A percentile compares a stretch with the other conserved stretches of the same genome.
phyloP scores from a whole-genome alignment of 2,329 filamentous ascomycete genomes.

The Venturia aucupariae region DNA sequence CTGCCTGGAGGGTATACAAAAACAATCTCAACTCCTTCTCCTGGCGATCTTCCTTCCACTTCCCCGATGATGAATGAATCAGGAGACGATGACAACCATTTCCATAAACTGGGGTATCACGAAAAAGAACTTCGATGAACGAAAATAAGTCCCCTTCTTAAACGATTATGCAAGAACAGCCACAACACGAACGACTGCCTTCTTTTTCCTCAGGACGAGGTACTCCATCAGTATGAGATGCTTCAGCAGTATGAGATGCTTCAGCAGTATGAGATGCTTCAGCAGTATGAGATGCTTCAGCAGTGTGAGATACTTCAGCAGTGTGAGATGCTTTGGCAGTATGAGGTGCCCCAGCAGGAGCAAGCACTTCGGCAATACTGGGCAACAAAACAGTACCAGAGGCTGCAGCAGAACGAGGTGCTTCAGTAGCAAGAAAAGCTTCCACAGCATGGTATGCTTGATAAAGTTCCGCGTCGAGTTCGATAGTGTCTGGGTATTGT shows the following conservation, averaged over 20 bases:
- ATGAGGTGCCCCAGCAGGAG: too few relatives aligned
- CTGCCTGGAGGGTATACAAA: conserved; percentile 8
- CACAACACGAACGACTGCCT: neutral
- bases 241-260: neutral
- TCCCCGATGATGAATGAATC: neutral
- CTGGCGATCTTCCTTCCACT: neutral
- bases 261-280: too few relatives aligned
- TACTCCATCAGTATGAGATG: neutral
- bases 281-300: neutral
- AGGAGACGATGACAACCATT: neutral
- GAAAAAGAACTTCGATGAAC: neutral
- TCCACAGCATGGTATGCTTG: neutral
- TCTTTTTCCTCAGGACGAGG: neutral
- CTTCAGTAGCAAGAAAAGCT: neutral
- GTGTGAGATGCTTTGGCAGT: too few relatives aligned
- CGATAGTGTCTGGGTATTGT: too few relatives aligned
- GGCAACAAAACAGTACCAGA: too few relatives aligned
- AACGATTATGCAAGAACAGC: neutral
- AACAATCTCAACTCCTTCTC: neutral
- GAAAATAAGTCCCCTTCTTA: neutral
- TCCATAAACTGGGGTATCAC: conserved; percentile 7
- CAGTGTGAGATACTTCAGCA: too few relatives aligned
- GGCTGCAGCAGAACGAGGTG: too few relatives aligned
- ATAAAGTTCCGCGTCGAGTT: too few relatives aligned
- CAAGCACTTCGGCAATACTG: too few relatives aligned